Conservation (phyloP, 1,139 yeast genomes). For the Pneumocystis jirovecii region DNA sequence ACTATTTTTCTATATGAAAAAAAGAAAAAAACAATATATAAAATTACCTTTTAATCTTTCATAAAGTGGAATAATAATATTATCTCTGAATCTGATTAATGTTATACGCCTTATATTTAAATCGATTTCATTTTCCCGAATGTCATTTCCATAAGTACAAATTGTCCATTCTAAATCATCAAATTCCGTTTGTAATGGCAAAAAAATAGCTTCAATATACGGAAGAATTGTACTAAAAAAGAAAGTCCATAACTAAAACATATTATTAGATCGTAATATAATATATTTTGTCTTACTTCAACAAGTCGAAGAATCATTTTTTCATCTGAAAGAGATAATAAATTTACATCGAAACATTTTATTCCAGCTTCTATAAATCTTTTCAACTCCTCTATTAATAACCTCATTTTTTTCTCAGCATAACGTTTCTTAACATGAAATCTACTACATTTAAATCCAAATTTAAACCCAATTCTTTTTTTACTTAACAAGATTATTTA, state of each 20-base stretch:
- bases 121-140: neutral
- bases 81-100: conserved; percentile 25
- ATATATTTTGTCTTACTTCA: conserved; percentile 14
- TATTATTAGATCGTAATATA: neutral
- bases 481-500: conserved; percentile 32
- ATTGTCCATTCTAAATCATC: conserved; percentile 25
- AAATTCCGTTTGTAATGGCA: conserved; percentile 43
- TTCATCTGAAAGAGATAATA: conserved; percentile 13
- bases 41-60: conserved; percentile 36
- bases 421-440: conserved; percentile 33
- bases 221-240: conserved; percentile 41
- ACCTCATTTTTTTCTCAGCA: conserved; percentile 28
- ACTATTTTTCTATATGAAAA: conserved; percentile 18
- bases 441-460: conserved; percentile 9
- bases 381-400: conserved; percentile 31
- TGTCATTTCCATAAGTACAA: neutral
- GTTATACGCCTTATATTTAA: conserved; percentile 23
- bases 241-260: conserved; percentile 33
- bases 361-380: conserved; percentile 35
- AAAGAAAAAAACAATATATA: conserved; percentile 37
- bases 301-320: conserved; percentile 22
- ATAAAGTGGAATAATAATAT: conserved; percentile 24
- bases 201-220: conserved; percentile 42
- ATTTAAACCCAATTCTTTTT: neutral
- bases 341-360: conserved; percentile 28